Evolutionary conservation across 1,284 basidiomycete species (phyloP).

Genomic region (Microbotryum violaceum): DNA sequence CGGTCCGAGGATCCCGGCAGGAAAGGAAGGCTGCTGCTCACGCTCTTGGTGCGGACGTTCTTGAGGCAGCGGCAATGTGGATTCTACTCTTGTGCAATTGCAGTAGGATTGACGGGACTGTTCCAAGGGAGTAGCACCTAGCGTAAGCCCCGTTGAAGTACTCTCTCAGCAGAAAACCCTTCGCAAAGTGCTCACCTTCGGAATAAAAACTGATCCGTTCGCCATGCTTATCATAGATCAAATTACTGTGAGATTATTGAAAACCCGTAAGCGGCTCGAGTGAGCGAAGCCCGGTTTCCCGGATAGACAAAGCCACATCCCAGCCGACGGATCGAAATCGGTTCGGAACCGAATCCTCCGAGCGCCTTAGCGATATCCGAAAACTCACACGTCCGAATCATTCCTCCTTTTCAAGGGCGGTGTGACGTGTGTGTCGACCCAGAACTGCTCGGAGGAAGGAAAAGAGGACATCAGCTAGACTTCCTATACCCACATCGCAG

Average conservation of each 20-base stretch:
- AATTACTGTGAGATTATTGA: conserved; percentile 49
- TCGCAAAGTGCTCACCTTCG: background rate
- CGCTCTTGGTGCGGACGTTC: conserved; percentile 63
- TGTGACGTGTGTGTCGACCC: conserved; percentile 39
- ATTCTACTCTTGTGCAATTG: conserved; percentile 49
- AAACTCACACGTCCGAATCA: conserved; percentile 29
- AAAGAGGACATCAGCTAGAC: background rate
- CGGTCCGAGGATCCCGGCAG: background rate
- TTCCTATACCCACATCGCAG: conserved; percentile 1
- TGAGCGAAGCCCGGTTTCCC: no score
- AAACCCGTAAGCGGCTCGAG: no score
- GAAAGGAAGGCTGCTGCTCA: conserved; percentile 44
- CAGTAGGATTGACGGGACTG: conserved; percentile 68
- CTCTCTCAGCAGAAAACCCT: background rate
- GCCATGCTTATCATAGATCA: conserved; percentile 54
- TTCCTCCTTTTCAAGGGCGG: conserved; percentile 58
- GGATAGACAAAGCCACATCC: no score
- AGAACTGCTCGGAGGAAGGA: background rate
- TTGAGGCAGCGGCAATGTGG: conserved; percentile 64
- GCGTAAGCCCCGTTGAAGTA: background rate
- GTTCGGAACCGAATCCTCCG: no score
- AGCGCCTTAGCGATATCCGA: no score
- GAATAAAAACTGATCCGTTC: conserved; percentile 50
- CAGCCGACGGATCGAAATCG: no score
- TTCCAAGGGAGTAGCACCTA: conserved; percentile 42